Base-by-base conservation (phyloP, 2,329 filamentous ascomycete genomes). In the Cercospora janseana region DNA sequence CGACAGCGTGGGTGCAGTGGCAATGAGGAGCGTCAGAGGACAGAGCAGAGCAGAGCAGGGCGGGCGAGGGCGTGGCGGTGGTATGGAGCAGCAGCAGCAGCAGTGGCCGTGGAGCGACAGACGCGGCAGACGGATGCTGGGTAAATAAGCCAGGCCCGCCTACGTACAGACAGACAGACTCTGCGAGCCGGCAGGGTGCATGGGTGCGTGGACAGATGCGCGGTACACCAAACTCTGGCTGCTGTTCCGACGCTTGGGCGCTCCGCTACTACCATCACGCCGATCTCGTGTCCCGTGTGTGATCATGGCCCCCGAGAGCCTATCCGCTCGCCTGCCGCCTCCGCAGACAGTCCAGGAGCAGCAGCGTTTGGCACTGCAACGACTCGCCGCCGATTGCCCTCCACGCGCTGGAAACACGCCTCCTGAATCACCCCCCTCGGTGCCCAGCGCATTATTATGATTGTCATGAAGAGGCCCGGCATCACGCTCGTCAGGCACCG, bases 241-340 rank as follows among this genome's bases (percentile, higher is more conserved):
- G 12, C 42, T 23, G 31, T 50, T 45, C 47, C 47, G 40, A 27
- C 35, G 37, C 43, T 28, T 27, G 45, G 20, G 34, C 45, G 18
- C 24, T 15, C 21, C 38, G 37, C 34, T 29, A 31, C 46, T 27
- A 24, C 32, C 35, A 13, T 13, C 16, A 26, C 23, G 38, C 38
- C 47, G 47, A 50, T 50, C 51, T 41, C 44, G 35, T 46, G 46
- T 45, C 23, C 35, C 42, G 32, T 38, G 20, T 41, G 15, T 20
- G 13, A 49, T 41, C 29, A 43, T 29, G 27, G 27, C 27, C 27
- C 3, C 27, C 27, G 44, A 43, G 46, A 50, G 46, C 46, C 51
- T 46, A 49, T 54, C 51, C 38, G 21, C 16, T 38, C 32, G 13
- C 20, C 28, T 48, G 46, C 49, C 49, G 44, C 38, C 43, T 34